These are phyloP conservation scores for Stagonosporopsis rhizophila DNA, from an alignment of 2,329 filamentous ascomycete species.

Conservation along the genomic window DNA sequence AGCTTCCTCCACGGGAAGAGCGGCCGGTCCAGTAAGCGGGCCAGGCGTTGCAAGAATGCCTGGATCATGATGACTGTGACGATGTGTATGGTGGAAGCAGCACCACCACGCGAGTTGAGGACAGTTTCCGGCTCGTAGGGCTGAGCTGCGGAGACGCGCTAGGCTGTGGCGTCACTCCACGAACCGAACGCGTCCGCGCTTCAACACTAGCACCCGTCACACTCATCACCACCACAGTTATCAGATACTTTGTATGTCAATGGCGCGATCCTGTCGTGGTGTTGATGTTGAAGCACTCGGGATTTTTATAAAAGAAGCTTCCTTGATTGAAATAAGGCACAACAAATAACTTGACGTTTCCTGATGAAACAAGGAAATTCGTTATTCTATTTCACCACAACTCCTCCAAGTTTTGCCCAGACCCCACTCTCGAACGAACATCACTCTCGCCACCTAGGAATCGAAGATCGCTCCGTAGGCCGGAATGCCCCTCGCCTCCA, in stretches of 20 bases:
- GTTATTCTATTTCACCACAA: not conserved
- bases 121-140: conserved; percentile 27
- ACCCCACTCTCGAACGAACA: not conserved
- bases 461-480: conserved; percentile 81
- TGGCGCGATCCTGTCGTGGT: too few relatives aligned
- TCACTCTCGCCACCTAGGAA: conserved; percentile 43
- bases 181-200: conserved; percentile 3
- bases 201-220: not conserved
- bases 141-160: conserved; percentile 21
- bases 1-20: conserved; percentile 97
- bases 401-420: too few relatives aligned
- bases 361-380: not conserved
- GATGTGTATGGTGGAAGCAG: conserved; percentile 11
- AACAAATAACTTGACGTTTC: too few relatives aligned
- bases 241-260: too few relatives aligned
- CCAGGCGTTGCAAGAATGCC: conserved; percentile 66
- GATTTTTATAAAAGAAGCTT: too few relatives aligned
- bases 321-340: too few relatives aligned
- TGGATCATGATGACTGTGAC: conserved; percentile 44
- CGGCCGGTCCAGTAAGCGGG: conserved; percentile 85
- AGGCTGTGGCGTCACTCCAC: conserved; percentile 5
- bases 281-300: too few relatives aligned
- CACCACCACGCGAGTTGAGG: conserved; percentile 31
- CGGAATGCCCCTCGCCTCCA: conserved; percentile 71
- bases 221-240: too few relatives aligned